Evolutionary conservation across 768 basidiomycete genomes (phyloP), one percentile per base, ranked within the genome.

Genomic region (Mycena kentingensis): DNA sequence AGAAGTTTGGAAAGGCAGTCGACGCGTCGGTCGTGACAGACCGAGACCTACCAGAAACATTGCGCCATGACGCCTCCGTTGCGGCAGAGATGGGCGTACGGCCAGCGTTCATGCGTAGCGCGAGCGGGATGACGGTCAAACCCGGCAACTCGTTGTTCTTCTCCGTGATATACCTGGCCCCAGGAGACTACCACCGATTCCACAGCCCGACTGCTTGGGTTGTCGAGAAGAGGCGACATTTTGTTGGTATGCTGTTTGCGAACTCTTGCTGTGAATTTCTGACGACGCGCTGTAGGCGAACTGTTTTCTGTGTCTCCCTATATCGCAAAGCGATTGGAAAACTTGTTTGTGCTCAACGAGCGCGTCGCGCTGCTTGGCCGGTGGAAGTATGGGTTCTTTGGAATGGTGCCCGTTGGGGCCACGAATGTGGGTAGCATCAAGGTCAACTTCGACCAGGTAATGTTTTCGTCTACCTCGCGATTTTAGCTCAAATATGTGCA

Each of bases 101-200:
- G 24, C 67, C 77, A 1, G 45, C 73, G 0, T 54, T 77, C 18
- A 60, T 63, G 50, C 65, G 65, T 44, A 71, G 70, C 55, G 72
- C 70, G 43, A 78, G 77, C 16, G 74, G 77, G 46, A 74, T 75
- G 53, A 74, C 73, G 34, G 74, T 87, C 37, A 81, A 82, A 57
- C 81, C 86, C 3, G 93, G 91, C 13, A 88, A 98, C 65, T 79
- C 84, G 16, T 82, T 98, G 21, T 97, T 84, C 73, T 99, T 98
- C 69, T 74, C 88, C 21, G 97, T 99, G 61, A 88, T 99, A 54
- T 99, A 98, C 73, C 88, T 99, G 49, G 97, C 96, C 1, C 97
- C 97, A 1, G 96, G 97, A 1, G 97, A 99, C 66, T 98, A 98
- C 69, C 96, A 99, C 65, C 84, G 96, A 15, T 99, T 97, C 81